Percentiles rank a stretch among this genome's conserved stretches.
Conservation (phyloP, 2,329 filamentous ascomycete species). For the Alternaria incomplexa region DNA sequence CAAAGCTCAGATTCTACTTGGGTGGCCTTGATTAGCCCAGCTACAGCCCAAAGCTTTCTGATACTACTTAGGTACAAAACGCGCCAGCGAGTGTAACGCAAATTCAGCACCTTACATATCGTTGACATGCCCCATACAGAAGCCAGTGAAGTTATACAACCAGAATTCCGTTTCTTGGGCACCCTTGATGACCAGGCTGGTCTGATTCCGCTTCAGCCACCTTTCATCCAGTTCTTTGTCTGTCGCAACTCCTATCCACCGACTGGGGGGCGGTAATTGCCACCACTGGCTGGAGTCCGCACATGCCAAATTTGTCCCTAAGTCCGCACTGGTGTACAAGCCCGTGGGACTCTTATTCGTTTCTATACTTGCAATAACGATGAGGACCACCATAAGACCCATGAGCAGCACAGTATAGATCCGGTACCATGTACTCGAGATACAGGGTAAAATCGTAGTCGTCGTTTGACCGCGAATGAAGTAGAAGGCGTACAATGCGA, state of each 20-base stretch:
- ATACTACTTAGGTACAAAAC: neutral
- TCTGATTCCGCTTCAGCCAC: neutral
- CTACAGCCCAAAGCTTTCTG: neutral
- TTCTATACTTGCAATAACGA: conserved; percentile 15
- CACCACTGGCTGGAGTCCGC: neutral
- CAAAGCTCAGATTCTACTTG: neutral
- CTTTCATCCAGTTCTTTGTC: neutral
- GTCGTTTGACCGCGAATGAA: conserved; percentile 13
- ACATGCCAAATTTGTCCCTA: neutral
- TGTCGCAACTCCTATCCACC: neutral
- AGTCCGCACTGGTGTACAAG: neutral
- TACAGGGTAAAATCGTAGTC: conserved; percentile 16
- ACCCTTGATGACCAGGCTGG: neutral
- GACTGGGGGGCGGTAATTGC: neutral
- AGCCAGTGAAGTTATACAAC: neutral
- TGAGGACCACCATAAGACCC: neutral
- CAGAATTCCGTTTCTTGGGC: neutral
- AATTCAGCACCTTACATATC: neutral
- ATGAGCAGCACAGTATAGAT: conserved; percentile 17
- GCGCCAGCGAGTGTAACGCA: neutral
- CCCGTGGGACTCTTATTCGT: neutral
- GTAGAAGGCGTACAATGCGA: neutral
- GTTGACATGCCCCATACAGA: neutral
- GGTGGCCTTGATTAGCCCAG: neutral
- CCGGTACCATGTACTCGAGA: conserved; percentile 18